Conservation (phyloP, 768 basidiomycete species). For the Hysterangium stoloniferum region DNA sequence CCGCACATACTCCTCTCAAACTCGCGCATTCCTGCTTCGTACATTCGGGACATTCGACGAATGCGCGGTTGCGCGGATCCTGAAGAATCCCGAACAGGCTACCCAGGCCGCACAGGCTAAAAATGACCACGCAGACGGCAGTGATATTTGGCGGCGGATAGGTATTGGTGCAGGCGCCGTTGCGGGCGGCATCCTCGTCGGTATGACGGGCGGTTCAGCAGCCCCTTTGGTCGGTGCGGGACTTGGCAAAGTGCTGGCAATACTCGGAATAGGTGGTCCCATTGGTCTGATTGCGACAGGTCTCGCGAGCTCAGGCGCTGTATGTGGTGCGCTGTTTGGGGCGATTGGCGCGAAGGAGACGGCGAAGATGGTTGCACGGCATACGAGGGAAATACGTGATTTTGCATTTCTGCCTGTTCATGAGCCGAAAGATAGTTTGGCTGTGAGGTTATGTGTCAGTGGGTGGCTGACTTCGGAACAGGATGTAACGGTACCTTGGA, state of each 20-base stretch:
- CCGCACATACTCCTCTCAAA: constrained; percentile 43
- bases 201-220: constrained; percentile 52
- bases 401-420: constrained; percentile 42
- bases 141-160: constrained; percentile 34
- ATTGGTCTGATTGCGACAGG: constrained; percentile 44
- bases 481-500: constrained; percentile 48
- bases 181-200: constrained; percentile 47
- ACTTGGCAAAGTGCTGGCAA: constrained; percentile 39
- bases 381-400: constrained; percentile 47
- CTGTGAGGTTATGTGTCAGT: constrained; percentile 45
- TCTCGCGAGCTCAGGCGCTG: constrained; percentile 45
- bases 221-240: constrained; percentile 53
- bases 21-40: constrained; percentile 36
- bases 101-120: constrained; percentile 37
- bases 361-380: constrained; percentile 40
- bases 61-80: constrained; percentile 33
- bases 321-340: constrained; percentile 53
- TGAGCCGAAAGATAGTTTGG: constrained; percentile 33
- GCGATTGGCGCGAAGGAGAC: constrained; percentile 45
- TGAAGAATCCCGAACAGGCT: constrained; percentile 42
- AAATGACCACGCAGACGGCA: constrained; percentile 33
- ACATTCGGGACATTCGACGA: constrained; percentile 37
- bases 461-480: constrained; percentile 41
- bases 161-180: constrained; percentile 46
- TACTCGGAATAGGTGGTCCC: constrained; percentile 45